Evolutionary conservation across 2,329 filamentous ascomycete species (phyloP), one percentile per base, ranked within the genome.

Genomic region (Aspergillus fumigatus): DNA sequence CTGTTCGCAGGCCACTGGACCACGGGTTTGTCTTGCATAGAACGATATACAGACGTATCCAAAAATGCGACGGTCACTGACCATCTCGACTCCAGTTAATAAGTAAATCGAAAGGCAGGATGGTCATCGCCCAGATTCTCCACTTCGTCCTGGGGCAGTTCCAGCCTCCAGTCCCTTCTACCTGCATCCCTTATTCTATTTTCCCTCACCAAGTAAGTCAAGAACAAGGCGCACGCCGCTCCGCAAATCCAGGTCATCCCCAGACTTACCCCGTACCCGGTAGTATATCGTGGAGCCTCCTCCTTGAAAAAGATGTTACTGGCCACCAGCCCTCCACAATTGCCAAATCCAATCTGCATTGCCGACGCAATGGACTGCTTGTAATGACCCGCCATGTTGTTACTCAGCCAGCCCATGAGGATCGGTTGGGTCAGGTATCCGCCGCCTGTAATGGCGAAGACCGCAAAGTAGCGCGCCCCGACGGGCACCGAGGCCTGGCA

Each of bases 321-420:
- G 3, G 70, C 71, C 26, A 75, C 66, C 8, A 75, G 59, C 1
- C 73, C 72, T 29, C 69, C 69, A 38, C 64, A 66, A 52, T 72
- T 73, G 1, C 71, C 72, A 26, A 73, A 62, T 4, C 70, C 69
- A 29, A 81, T 76, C 72, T 79, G 79, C 59, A 84, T 74, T 17
- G 81, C 82, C 21, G 80, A 75, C 5, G 77, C 76, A 27, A 86
- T 75, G 0, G 77, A 74, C 19, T 82, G 77, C 71, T 85, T 85
- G 67, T 83, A 84, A 65, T 84, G 81, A 1, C 82, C 82, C 0
- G 75, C 77, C 61, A 84, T 75, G 60, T 82, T 82, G 65, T 85
- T 84, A 55, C 76, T 77, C 23, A 85, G 71, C 83, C 83, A 86
- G 6, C 76, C 80, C 26, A 85, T 70, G 1, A 77, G 75, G 45